A percentile compares a stretch with the other conserved stretches of the same genome.
Conservation (phyloP, 1,139 yeast genomes). For the Debaryomyces fabryi region DNA sequence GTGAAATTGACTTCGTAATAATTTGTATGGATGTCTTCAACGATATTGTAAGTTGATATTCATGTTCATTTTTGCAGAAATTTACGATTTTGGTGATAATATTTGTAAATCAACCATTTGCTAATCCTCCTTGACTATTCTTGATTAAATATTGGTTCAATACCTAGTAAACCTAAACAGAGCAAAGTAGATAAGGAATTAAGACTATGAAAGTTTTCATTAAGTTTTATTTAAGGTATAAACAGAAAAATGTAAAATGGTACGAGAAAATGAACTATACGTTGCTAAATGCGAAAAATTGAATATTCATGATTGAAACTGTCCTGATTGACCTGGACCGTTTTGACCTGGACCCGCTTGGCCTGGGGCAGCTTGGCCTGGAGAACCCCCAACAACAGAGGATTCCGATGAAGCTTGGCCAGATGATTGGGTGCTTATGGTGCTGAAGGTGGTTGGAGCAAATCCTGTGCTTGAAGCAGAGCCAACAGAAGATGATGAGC, state of each 20-base stretch:
- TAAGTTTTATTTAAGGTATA: background rate
- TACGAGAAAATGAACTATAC: conserved; percentile 1
- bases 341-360: background rate
- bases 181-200: background rate
- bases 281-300: background rate
- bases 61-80: too few relatives aligned
- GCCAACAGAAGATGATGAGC: background rate
- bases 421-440: background rate
- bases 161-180: too few relatives aligned
- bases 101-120: too few relatives aligned
- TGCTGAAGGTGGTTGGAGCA: background rate
- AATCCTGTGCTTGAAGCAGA: background rate
- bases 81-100: too few relatives aligned
- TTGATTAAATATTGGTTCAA: too few relatives aligned
- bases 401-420: background rate
- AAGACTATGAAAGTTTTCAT: background rate
- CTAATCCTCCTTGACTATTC: too few relatives aligned
- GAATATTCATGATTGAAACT: background rate
- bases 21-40: too few relatives aligned
- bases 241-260: background rate
- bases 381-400: background rate
- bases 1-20: too few relatives aligned
- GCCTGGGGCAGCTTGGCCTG: background rate
- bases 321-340: background rate
- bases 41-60: too few relatives aligned